Conservation (phyloP, 768 basidiomycete genomes). For the Termitomyces eurrhizus region DNA sequence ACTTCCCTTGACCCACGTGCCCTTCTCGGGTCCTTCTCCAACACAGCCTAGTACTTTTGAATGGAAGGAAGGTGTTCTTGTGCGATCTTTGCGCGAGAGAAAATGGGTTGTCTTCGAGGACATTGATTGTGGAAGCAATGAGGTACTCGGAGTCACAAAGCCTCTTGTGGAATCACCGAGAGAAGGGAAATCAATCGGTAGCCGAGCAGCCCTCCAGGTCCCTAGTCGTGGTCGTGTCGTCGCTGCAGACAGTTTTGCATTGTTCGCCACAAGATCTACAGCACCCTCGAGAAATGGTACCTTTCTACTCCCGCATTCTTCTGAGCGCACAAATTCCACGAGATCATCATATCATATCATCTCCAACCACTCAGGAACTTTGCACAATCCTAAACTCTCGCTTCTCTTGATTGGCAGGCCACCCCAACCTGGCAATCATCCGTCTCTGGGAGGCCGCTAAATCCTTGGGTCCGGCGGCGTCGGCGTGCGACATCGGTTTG, state of each 20-base stretch:
- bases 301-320: slow-evolving; percentile 67
- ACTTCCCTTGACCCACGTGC: slow-evolving; percentile 94
- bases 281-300: slow-evolving; percentile 39
- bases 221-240: too few relatives aligned
- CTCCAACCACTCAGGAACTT: slow-evolving; percentile 62
- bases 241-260: slow-evolving; percentile 74
- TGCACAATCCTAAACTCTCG: slow-evolving; percentile 60
- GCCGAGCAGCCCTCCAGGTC: slow-evolving; percentile 61
- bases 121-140: slow-evolving; percentile 87
- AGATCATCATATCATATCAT: too few relatives aligned
- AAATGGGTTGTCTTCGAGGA: too few relatives aligned
- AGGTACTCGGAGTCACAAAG: slow-evolving; percentile 85
- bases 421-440: too few relatives aligned
- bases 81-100: too few relatives aligned
- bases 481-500: slow-evolving; percentile 63
- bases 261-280: slow-evolving; percentile 87
- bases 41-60: too few relatives aligned
- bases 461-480: too few relatives aligned
- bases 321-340: slow-evolving; percentile 80
- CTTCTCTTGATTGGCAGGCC: slow-evolving; percentile 59
- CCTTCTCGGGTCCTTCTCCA: too few relatives aligned
- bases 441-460: too few relatives aligned
- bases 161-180: slow-evolving; percentile 76
- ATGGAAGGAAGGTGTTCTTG: too few relatives aligned
- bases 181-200: slow-evolving; percentile 72